Percentiles rank a stretch among this genome's conserved stretches.
These are phyloP conservation scores for Cyphellophora europaea DNA, from an alignment of 2,329 filamentous ascomycete species.

Conservation along the genomic window DNA sequence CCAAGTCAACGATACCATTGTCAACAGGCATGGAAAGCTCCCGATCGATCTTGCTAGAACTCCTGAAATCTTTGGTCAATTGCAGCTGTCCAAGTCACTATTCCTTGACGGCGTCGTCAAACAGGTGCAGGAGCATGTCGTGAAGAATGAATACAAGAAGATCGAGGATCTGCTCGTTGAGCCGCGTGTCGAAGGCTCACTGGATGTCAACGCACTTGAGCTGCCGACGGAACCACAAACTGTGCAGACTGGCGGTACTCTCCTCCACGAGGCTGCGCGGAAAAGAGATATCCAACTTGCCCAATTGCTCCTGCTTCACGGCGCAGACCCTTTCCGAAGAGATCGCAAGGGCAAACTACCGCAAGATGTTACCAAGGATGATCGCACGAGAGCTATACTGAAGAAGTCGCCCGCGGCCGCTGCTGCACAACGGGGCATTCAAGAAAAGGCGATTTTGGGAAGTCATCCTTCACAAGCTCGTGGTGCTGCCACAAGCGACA, in stretches of 20 bases:
- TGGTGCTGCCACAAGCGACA: conserved; percentile 39
- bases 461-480: conserved; percentile 43
- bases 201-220: conserved; percentile 90
- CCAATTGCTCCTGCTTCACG: conserved; percentile 82
- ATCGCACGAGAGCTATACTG: conserved; percentile 74
- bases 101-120: conserved; percentile 81
- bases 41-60: conserved; percentile 83
- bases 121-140: conserved; percentile 72
- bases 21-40: conserved; percentile 75
- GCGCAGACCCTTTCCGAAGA: conserved; percentile 88
- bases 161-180: conserved; percentile 77
- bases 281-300: conserved; percentile 81
- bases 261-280: conserved; percentile 87
- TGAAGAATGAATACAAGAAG: conserved; percentile 61
- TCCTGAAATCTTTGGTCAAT: conserved; percentile 88
- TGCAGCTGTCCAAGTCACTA: conserved; percentile 81
- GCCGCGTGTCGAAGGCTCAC: conserved; percentile 68
- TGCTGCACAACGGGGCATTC: conserved; percentile 86
- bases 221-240: conserved; percentile 73
- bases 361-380: conserved; percentile 93
- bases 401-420: conserved; percentile 93
- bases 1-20: conserved; percentile 76
- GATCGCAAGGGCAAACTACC: conserved; percentile 93
- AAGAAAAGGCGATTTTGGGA: conserved; percentile 91
- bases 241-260: conserved; percentile 73